phyloP scores from a whole-genome alignment of 192 early-diverging fungal species.

The Backusella mclennaniae region DNA sequence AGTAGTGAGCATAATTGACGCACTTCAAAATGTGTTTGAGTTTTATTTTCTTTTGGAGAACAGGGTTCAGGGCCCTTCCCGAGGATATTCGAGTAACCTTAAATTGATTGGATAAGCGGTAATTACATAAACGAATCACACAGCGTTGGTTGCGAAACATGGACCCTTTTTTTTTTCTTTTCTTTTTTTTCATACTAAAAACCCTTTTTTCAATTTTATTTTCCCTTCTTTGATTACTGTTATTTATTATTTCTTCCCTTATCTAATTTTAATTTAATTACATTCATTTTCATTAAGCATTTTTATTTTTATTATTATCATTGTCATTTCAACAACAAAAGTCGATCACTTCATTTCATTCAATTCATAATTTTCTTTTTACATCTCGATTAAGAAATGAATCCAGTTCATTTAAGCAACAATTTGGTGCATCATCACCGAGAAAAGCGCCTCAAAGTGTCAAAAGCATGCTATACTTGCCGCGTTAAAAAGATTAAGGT shows the following conservation, averaged over 20 bases:
- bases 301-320: not conserved
- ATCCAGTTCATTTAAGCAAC: not conserved
- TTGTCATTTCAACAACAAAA: not conserved
- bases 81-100: not conserved
- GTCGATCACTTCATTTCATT: not conserved
- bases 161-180: conserved; percentile 7
- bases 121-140: conserved; percentile 16
- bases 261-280: not conserved
- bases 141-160: conserved; percentile 4
- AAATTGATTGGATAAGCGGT: conserved; percentile 4
- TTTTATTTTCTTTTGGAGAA: not conserved
- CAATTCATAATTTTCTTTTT: not conserved
- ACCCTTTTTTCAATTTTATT: not conserved
- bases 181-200: not conserved
- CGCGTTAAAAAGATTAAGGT: conserved; percentile 33
- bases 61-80: conserved; percentile 7
- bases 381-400: not conserved
- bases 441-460: conserved; percentile 26
- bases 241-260: not conserved
- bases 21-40: not conserved
- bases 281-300: not conserved
- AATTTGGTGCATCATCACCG: not conserved
- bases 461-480: conserved; percentile 24
- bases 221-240: not conserved
- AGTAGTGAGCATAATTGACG: not conserved